Conservation (phyloP, 495 filamentous ascomycete species). For the Hypoxylon cercidicola region DNA sequence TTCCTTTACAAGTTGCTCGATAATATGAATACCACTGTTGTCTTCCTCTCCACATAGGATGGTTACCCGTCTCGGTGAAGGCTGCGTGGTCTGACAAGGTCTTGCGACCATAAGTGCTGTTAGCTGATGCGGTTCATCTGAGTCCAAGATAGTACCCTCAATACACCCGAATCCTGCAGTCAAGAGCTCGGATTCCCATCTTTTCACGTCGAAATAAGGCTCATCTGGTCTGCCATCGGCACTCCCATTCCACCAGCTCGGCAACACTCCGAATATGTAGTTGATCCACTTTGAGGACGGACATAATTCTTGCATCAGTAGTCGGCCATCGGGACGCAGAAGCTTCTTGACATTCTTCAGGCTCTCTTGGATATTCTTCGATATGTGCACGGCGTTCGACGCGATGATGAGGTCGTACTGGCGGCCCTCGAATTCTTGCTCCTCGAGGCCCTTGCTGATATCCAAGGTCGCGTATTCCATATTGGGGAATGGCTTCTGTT, state of each 20-base stretch:
- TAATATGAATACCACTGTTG: not conserved
- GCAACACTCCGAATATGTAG: conserved; percentile 45
- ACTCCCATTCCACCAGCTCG: conserved; percentile 56
- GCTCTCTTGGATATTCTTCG: conserved; percentile 45
- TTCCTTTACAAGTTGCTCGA: conserved; percentile 12
- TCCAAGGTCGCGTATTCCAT: conserved; percentile 47
- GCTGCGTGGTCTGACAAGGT: not conserved
- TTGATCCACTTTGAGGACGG: conserved; percentile 35
- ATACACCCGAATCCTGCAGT: conserved; percentile 44
- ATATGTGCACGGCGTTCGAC: conserved; percentile 54
- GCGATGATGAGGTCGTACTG: conserved; percentile 44
- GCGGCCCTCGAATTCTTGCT: conserved; percentile 45
- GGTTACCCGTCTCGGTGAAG: conserved; percentile 17
- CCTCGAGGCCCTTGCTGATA: conserved; percentile 41
- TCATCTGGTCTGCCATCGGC: conserved; percentile 43
- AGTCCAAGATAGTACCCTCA: conserved; percentile 42
- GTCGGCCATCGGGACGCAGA: conserved; percentile 48
- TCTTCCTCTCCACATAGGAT: conserved; percentile 15
- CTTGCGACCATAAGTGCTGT: conserved; percentile 32
- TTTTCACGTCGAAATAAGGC: conserved; percentile 46
- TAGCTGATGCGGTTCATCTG: conserved; percentile 47
- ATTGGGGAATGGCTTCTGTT: conserved; percentile 27
- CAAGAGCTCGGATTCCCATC: conserved; percentile 50
- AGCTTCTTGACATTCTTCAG: conserved; percentile 51
- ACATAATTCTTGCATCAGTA: conserved; percentile 36